Percentiles rank a stretch among this genome's conserved stretches.
phyloP scores from a whole-genome alignment of 129 eudicot species.

The Flaveria trinervia region DNA sequence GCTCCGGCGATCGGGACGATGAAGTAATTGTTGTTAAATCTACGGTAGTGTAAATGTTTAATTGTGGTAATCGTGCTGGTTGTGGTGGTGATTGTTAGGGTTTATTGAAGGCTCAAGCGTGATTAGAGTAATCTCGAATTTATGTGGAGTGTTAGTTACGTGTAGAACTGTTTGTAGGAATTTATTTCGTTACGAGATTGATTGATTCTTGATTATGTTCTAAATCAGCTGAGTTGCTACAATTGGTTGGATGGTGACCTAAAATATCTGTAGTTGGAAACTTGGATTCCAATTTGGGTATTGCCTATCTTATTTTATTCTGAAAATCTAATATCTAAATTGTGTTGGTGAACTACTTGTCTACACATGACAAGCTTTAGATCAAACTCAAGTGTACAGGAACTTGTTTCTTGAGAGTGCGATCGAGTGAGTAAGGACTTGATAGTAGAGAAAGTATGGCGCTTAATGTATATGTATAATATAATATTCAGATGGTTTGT shows the following conservation, averaged over 20 bases:
- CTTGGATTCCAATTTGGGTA: not conserved
- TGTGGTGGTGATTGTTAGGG: not conserved
- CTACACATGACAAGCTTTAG: not conserved
- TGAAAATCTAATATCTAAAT: not conserved
- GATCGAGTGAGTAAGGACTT: not conserved
- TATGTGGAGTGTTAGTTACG: not conserved
- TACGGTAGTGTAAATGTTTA: slow-evolving; percentile 51
- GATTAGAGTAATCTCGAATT: not conserved
- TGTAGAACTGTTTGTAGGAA: not conserved
- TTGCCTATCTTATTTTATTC: not conserved
- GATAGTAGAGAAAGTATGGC: not conserved
- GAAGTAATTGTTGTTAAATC: slow-evolving; percentile 74
- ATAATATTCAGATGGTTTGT: too few relatives aligned
- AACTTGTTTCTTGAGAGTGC: not conserved
- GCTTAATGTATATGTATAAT: not conserved
- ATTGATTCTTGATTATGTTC: slow-evolving; percentile 10
- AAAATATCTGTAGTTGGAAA: not conserved
- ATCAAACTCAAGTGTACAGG: not conserved
- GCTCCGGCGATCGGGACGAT: slow-evolving; percentile 44
- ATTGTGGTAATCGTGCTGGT: slow-evolving; percentile 10
- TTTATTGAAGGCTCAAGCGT: slow-evolving; percentile 3
- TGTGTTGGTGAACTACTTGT: not conserved
- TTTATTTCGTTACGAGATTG: not conserved
- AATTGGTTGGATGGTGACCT: slow-evolving; percentile 24
- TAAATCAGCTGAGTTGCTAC: slow-evolving; percentile 14